Evolutionary conservation across 331 rosid genomes (phyloP).

Genomic region (Saraca asoca): DNA sequence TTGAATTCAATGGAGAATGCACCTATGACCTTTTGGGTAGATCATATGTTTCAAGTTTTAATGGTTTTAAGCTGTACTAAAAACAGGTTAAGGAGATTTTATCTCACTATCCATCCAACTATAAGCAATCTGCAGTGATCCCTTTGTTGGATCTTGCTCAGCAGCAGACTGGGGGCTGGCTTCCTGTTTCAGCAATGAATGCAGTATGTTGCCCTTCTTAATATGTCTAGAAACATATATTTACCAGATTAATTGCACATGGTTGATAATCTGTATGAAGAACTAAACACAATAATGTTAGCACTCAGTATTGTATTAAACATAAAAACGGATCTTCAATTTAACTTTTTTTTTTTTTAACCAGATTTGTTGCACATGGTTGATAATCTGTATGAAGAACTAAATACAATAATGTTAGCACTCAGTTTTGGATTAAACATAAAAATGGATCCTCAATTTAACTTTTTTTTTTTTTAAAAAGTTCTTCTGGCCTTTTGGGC

Average conservation of each 20-base stretch:
- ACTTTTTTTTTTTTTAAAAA: no score
- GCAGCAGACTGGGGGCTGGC: conserved; percentile 99
- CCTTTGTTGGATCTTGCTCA: conserved; percentile 98
- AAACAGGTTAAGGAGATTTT: conserved; percentile 58
- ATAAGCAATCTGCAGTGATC: conserved; percentile 97
- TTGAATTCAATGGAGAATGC: not conserved
- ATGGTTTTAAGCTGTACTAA: not conserved
- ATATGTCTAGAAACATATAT: conserved; percentile 12
- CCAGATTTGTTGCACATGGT: not conserved
- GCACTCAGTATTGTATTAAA: not conserved
- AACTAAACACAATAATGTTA: not conserved
- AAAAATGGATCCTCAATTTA: not conserved
- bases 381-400: not conserved
- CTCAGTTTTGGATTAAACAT: not conserved
- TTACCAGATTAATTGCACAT: conserved; percentile 1
- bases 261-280: not conserved
- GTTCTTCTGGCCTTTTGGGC: not conserved
- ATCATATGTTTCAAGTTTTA: not conserved
- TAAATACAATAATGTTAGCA: not conserved
- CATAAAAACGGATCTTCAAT: not conserved
- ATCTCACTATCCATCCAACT: conserved; percentile 97
- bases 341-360: no score
- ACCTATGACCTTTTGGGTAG: not conserved
- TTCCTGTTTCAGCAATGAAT: conserved; percentile 96
- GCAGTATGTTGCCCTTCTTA: conserved; percentile 62